A percentile compares a stretch with the other conserved stretches of the same genome.
These are phyloP conservation scores for Lagenidium giganteum DNA, from an alignment of 352 stramenopile species.

Conservation along the genomic window DNA sequence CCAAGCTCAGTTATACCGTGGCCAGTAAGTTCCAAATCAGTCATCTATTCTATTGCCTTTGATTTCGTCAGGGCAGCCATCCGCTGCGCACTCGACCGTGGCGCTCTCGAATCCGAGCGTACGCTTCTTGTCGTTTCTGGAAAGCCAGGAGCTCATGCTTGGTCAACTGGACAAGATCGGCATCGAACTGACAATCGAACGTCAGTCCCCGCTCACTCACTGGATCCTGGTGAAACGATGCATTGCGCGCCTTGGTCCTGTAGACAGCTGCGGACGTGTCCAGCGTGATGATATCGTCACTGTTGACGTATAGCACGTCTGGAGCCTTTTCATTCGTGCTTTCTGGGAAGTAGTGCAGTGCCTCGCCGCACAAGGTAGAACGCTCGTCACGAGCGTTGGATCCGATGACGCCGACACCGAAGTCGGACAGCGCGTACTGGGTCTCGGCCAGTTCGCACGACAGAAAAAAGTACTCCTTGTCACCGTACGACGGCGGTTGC, in stretches of 20 bases:
- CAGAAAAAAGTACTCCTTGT: slow-evolving; percentile 52
- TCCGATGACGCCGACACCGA: slow-evolving; percentile 3
- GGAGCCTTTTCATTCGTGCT: not conserved
- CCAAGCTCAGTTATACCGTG: too few species aligned
- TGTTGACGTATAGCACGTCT: slow-evolving; percentile 43
- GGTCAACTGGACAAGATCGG: too few species aligned
- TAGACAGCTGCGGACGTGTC: slow-evolving; percentile 18
- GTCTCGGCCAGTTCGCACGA: slow-evolving; percentile 47
- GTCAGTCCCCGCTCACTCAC: too few species aligned
- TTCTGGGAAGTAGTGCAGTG: slow-evolving; percentile 31
- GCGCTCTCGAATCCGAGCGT: too few species aligned
- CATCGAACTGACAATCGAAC: too few species aligned
- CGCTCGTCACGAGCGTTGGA: slow-evolving; percentile 15
- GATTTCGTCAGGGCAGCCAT: too few species aligned
- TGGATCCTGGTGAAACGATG: too few species aligned
- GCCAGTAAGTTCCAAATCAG: too few species aligned
- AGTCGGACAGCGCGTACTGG: slow-evolving; percentile 35
- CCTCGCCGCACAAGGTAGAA: slow-evolving; percentile 35
- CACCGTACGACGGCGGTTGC: slow-evolving; percentile 27
- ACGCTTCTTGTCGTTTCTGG: too few species aligned
- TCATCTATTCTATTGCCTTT: too few species aligned
- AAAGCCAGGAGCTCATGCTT: too few species aligned
- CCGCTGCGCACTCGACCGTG: too few species aligned
- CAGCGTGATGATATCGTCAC: slow-evolving; percentile 35
- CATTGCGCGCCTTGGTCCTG: slow-evolving; percentile 23